These are phyloP conservation scores for Cercospora sp. DNA, from an alignment of 2,329 filamentous ascomycete species.

Conservation along the genomic window DNA sequence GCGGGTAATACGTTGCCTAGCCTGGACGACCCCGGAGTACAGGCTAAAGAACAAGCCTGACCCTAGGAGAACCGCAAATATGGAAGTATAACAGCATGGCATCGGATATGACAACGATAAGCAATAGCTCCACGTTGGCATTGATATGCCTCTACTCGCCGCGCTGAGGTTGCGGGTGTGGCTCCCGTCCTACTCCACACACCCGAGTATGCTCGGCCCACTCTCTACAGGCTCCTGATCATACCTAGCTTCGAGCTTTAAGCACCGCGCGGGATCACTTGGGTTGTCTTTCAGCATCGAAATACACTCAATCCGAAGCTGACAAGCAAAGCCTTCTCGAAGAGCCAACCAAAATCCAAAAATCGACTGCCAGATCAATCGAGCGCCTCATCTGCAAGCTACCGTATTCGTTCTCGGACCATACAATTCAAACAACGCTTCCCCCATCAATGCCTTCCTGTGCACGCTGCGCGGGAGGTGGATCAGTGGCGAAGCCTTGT, in stretches of 20 bases:
- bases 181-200: neutral
- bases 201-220: neutral
- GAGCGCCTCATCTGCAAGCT: neutral
- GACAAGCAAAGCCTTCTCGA: neutral
- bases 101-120: slow-evolving; percentile 8
- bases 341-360: neutral
- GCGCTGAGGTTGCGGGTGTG: neutral
- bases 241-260: neutral
- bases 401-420: neutral
- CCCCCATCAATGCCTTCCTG: slow-evolving; percentile 5
- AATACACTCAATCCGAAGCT: neutral
- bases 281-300: neutral
- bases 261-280: neutral
- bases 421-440: neutral
- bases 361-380: neutral
- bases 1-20: neutral
- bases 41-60: slow-evolving; percentile 11
- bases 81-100: slow-evolving; percentile 1
- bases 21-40: neutral
- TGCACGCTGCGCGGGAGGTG: slow-evolving; percentile 5
- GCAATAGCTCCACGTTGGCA: neutral
- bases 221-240: neutral
- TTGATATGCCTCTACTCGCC: slow-evolving; percentile 5
- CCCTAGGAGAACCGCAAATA: neutral
- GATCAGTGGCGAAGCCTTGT: slow-evolving; percentile 1